Evolutionary conservation across 2,329 filamentous ascomycete genomes (phyloP).

Genomic region (Arthrinium phaeospermum): DNA sequence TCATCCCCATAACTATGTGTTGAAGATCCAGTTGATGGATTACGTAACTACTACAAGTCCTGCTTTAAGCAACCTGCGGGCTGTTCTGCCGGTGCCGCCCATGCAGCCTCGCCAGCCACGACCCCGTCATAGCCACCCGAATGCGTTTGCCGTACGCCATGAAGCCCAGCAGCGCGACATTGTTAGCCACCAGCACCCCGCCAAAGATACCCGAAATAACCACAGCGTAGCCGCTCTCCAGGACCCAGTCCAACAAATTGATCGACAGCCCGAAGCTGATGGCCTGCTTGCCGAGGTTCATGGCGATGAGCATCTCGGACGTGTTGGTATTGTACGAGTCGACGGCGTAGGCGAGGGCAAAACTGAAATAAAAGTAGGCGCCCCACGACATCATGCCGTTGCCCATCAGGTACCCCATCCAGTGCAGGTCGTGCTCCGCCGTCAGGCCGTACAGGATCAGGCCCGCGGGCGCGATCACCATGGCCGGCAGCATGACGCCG

Average conservation of each 20-base stretch:
- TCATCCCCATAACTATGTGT: no score
- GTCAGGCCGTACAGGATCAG: conserved; percentile 46
- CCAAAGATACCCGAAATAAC: conserved; percentile 59
- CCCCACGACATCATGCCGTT: conserved; percentile 55
- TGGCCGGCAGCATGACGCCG: conserved; percentile 41
- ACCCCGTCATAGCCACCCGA: conserved; percentile 48
- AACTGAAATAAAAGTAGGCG: conserved; percentile 61
- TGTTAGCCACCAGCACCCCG: conserved; percentile 54
- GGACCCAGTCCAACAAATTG: conserved; percentile 57
- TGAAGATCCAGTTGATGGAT: not conserved
- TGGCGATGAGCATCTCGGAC: conserved; percentile 67
- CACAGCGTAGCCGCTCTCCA: conserved; percentile 52
- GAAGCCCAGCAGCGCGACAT: conserved; percentile 53
- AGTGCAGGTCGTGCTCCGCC: conserved; percentile 47
- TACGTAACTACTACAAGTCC: not conserved
- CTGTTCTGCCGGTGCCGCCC: conserved; percentile 30
- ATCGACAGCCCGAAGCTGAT: conserved; percentile 59
- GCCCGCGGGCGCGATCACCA: conserved; percentile 41
- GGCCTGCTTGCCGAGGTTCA: conserved; percentile 63
- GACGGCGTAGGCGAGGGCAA: conserved; percentile 65
- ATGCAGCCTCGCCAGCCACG: conserved; percentile 55
- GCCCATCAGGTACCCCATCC: conserved; percentile 55
- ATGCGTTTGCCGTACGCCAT: conserved; percentile 58
- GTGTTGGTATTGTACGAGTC: conserved; percentile 64
- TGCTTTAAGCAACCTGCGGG: conserved; percentile 18